phyloP scores from a whole-genome alignment of 2,329 filamentous ascomycete genomes.

The Aurifilum marmelostoma region DNA sequence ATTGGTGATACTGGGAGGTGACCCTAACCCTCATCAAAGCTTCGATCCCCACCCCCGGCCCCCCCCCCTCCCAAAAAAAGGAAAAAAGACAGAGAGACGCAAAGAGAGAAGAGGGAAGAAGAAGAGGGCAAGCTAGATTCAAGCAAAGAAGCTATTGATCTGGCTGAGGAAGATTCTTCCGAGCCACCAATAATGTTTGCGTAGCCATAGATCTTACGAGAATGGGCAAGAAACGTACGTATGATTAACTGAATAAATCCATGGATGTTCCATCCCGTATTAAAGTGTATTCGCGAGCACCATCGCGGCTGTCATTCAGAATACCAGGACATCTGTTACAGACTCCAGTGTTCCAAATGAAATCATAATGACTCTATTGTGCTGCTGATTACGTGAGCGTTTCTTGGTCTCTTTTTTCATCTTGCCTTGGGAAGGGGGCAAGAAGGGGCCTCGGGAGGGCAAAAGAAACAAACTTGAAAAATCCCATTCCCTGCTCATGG shows the following conservation, averaged over 20 bases:
- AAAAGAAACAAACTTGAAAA: too few relatives aligned
- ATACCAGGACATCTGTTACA: not conserved
- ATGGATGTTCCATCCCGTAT: not conserved
- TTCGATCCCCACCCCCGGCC: too few relatives aligned
- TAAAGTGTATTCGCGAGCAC: too few relatives aligned
- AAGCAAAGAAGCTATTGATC: too few relatives aligned
- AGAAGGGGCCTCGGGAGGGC: too few relatives aligned
- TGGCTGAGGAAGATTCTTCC: not conserved
- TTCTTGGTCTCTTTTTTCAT: too few relatives aligned
- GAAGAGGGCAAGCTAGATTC: too few relatives aligned
- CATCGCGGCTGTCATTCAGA: not conserved
- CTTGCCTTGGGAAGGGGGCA: too few relatives aligned
- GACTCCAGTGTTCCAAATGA: not conserved
- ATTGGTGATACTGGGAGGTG: not conserved
- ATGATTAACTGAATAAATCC: too few relatives aligned
- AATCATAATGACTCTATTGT: not conserved
- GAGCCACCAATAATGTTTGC: not conserved
- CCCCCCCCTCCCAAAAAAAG: not conserved
- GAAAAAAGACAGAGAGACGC: not conserved
- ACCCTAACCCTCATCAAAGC: slow-evolving; percentile 6
- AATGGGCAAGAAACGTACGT: not conserved
- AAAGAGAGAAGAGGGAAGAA: not conserved
- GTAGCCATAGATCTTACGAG: not conserved
- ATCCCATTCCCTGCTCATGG: too few relatives aligned
- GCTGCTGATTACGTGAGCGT: too few relatives aligned